phyloP scores from a whole-genome alignment of 2,329 filamentous ascomycete species.

The Stagonosporopsis rhizophila region DNA sequence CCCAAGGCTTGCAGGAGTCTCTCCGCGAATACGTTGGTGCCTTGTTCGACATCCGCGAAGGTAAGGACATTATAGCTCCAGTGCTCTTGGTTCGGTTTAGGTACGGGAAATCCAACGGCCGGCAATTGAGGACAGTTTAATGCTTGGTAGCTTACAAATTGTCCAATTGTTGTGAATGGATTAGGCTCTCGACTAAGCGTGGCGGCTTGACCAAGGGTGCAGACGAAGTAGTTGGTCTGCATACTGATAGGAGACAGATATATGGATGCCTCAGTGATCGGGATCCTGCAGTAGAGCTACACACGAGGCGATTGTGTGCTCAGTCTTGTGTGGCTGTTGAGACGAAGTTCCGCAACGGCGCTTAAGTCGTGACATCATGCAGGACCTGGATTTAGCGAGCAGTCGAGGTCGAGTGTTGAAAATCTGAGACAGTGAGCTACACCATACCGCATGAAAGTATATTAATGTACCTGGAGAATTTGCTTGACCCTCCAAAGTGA shows the following conservation, averaged over 20 bases:
- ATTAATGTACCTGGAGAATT: not conserved
- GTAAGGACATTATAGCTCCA: slow-evolving; percentile 46
- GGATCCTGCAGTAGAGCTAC: not conserved
- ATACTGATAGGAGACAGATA: slow-evolving; percentile 15
- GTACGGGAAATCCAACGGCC: slow-evolving; percentile 60
- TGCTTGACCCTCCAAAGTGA: not conserved
- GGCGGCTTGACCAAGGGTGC: slow-evolving; percentile 65
- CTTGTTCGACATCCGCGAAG: slow-evolving; percentile 46
- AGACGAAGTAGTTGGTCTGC: slow-evolving; percentile 64
- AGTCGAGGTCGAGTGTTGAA: slow-evolving; percentile 1
- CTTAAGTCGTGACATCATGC: slow-evolving; percentile 42
- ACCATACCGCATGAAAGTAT: not conserved
- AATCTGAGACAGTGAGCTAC: not conserved
- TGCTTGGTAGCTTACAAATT: slow-evolving; percentile 61
- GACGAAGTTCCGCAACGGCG: slow-evolving; percentile 8
- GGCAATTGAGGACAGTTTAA: slow-evolving; percentile 46
- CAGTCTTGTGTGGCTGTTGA: not conserved
- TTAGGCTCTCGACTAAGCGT: slow-evolving; percentile 45
- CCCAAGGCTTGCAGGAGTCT: slow-evolving; percentile 33
- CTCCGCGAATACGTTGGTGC: slow-evolving; percentile 48
- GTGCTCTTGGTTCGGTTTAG: slow-evolving; percentile 19
- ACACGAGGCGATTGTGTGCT: not conserved
- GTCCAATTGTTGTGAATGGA: slow-evolving; percentile 56
- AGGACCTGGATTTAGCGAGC: slow-evolving; percentile 6
- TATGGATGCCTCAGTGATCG: not conserved